Percentiles rank a stretch among this genome's conserved stretches.
These are phyloP conservation scores for Cutaneotrichosporon cavernicola DNA, from an alignment of 1,284 basidiomycete genomes.

Conservation along the genomic window DNA sequence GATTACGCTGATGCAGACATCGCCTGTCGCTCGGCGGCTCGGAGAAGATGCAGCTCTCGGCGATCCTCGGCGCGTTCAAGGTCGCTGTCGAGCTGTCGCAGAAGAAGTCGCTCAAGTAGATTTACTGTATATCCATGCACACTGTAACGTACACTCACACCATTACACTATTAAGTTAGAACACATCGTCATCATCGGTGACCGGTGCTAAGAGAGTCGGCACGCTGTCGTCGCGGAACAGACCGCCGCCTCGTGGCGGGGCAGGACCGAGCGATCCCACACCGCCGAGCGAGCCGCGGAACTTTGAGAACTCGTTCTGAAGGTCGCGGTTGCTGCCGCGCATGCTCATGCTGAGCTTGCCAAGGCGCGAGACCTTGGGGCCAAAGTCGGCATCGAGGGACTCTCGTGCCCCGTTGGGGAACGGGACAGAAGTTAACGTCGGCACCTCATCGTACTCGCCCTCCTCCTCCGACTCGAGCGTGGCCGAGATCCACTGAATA, in stretches of 20 bases:
- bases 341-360: constrained; percentile 13
- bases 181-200: constrained; percentile 26
- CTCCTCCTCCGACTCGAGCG: constrained; percentile 20
- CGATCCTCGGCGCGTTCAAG: constrained; percentile 89
- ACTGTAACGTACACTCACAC: constrained; percentile 18
- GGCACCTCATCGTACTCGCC: constrained; percentile 9
- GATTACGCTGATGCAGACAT: constrained; percentile 60
- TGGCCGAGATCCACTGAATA: constrained; percentile 44
- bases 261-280: constrained; percentile 14
- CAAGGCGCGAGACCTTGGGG: constrained; percentile 10
- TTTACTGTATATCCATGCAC: constrained; percentile 17
- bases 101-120: constrained; percentile 30
- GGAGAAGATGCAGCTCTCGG: constrained; percentile 92
- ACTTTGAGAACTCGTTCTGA: constrained; percentile 21
- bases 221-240: constrained; percentile 19
- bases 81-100: constrained; percentile 71
- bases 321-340: constrained; percentile 16
- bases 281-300: constrained; percentile 10
- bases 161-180: constrained; percentile 11
- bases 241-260: constrained; percentile 12
- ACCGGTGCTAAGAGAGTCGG: constrained; percentile 16
- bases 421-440: background rate
- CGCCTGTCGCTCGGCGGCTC: constrained; percentile 87
- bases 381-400: constrained; percentile 23
- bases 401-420: background rate